These are phyloP conservation scores for Trichoderma gracile DNA, from an alignment of 2,329 filamentous ascomycete genomes.

Conservation along the genomic window DNA sequence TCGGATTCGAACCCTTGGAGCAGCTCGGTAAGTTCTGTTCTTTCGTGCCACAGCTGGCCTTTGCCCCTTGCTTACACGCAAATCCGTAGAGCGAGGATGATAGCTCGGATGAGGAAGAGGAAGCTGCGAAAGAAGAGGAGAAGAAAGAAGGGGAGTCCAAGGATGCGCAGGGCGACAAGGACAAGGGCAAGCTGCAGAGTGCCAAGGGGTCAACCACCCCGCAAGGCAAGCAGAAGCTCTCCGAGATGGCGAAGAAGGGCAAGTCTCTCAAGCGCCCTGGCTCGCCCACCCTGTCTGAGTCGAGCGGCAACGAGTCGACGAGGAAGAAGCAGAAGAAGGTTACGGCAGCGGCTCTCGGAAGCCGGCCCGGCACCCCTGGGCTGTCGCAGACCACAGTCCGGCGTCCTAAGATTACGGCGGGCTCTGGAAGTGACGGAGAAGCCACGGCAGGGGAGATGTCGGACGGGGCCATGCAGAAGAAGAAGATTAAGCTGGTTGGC, in stretches of 20 bases:
- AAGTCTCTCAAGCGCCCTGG: conserved; percentile 78
- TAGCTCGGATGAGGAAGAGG: conserved; percentile 41
- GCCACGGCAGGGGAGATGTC: conserved; percentile 69
- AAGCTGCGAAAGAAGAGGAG: conserved; percentile 40
- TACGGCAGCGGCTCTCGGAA: conserved; percentile 49
- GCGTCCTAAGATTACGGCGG: conserved; percentile 49
- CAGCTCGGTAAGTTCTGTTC: conserved; percentile 38
- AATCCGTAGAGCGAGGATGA: conserved; percentile 51
- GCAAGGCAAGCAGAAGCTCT: conserved; percentile 49
- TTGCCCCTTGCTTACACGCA: not conserved
- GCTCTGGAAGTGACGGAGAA: conserved; percentile 71
- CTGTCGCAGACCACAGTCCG: conserved; percentile 47
- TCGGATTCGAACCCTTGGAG: conserved; percentile 48
- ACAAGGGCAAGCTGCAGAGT: conserved; percentile 54
- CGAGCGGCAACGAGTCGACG: conserved; percentile 85
- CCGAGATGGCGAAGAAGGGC: conserved; percentile 48
- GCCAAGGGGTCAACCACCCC: conserved; percentile 67
- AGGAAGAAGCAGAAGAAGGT: conserved; percentile 76
- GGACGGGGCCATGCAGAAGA: conserved; percentile 52
- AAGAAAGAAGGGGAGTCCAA: conserved; percentile 61
- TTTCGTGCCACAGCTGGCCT: not conserved
- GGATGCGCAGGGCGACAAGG: conserved; percentile 56
- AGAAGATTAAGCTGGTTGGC: conserved; percentile 57
- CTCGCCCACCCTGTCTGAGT: conserved; percentile 85
- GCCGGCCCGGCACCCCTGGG: conserved; percentile 56